Percentiles rank a stretch among this genome's conserved stretches.
Evolutionary conservation across 2,329 filamentous ascomycete species (phyloP).

Genomic region (Fusarium abutilonis): DNA sequence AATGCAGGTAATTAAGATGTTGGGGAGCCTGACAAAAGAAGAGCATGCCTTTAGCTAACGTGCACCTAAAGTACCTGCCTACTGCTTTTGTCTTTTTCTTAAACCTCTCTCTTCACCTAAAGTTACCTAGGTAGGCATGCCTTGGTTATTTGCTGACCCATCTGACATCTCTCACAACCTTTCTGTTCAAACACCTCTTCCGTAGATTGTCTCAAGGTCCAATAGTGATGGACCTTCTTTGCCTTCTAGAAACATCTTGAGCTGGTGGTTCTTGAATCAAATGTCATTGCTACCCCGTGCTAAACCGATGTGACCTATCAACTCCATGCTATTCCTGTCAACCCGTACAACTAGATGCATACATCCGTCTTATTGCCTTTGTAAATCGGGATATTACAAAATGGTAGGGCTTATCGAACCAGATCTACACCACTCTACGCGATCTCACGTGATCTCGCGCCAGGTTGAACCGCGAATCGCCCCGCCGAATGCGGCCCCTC

Average conservation of each 20-base stretch:
- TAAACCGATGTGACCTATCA: neutral
- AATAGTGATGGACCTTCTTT: no score
- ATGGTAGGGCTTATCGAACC: neutral
- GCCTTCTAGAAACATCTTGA: neutral
- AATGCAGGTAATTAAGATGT: no score
- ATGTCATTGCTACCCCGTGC: neutral
- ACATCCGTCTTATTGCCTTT: neutral
- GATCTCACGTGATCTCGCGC: conserved; percentile 34
- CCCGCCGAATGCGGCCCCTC: conserved; percentile 15
- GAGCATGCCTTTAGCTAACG: no score
- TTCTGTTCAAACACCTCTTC: no score
- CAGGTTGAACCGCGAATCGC: conserved; percentile 2
- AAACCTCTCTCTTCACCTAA: no score
- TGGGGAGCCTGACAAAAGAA: no score
- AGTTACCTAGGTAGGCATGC: no score
- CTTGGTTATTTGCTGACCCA: no score
- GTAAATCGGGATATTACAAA: neutral
- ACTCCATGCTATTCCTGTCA: neutral
- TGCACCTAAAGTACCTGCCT: no score
- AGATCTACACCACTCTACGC: conserved; percentile 15
- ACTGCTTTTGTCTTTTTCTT: no score
- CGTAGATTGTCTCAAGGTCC: no score
- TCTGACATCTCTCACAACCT: neutral
- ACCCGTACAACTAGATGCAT: neutral
- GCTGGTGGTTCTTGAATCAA: neutral